These are phyloP conservation scores for Colletotrichum falcatum DNA, from an alignment of 2,329 filamentous ascomycete species.

Conservation along the genomic window DNA sequence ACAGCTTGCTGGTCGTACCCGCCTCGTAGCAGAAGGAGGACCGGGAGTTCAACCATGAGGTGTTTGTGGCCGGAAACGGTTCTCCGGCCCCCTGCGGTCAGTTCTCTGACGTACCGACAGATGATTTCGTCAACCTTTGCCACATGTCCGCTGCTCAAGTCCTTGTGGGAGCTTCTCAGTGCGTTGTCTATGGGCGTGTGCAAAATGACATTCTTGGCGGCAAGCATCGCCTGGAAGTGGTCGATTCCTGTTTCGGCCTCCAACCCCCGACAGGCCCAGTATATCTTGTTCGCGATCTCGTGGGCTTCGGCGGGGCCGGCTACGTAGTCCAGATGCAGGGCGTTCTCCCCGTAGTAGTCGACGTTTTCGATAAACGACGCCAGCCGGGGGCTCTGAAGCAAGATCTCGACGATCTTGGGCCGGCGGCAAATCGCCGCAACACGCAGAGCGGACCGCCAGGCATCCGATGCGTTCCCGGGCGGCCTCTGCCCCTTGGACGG, in stretches of 20 bases:
- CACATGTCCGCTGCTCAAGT: constrained; percentile 13
- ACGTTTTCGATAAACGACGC: constrained; percentile 37
- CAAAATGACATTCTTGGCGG: constrained; percentile 4
- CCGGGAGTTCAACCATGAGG: constrained; percentile 11
- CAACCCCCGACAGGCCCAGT: constrained; percentile 38
- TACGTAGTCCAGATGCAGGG: constrained; percentile 19
- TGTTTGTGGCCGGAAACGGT: constrained; percentile 17
- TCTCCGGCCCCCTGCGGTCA: not conserved
- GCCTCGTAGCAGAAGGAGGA: constrained; percentile 8
- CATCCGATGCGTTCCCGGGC: not conserved
- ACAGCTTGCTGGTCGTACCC: constrained; percentile 29
- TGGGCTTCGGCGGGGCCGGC: not conserved
- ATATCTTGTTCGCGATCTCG: constrained; percentile 24
- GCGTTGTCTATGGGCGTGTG: constrained; percentile 39
- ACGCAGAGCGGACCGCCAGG: constrained; percentile 42
- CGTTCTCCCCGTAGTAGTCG: constrained; percentile 40
- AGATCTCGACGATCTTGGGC: constrained; percentile 31
- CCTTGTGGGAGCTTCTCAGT: not conserved
- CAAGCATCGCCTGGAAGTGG: constrained; percentile 40
- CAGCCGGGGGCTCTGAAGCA: constrained; percentile 40
- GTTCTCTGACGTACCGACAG: not conserved
- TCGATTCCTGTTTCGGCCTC: constrained; percentile 40
- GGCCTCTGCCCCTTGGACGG: constrained; percentile 38
- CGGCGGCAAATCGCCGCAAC: constrained; percentile 21
- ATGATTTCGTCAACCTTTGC: constrained; percentile 2